Percentiles rank a stretch among this genome's conserved stretches.
phyloP scores from a whole-genome alignment of 75 land plant species.

The Picea glauca region DNA sequence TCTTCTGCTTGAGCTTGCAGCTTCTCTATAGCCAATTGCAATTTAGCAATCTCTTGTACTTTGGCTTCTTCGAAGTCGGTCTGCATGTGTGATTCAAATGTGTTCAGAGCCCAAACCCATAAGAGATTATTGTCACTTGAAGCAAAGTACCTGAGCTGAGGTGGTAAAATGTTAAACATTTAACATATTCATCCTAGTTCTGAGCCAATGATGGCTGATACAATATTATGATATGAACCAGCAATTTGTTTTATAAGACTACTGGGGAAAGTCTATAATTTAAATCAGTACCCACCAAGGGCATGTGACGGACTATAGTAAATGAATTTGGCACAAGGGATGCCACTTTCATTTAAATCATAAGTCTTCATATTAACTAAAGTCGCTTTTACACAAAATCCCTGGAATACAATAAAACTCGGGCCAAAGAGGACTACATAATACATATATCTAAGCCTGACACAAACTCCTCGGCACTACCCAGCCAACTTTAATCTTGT shows the following conservation, averaged over 20 bases:
- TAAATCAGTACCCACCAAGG: not conserved
- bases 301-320: not conserved
- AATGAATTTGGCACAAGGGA: not conserved
- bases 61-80: constrained; percentile 83
- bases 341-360: not conserved
- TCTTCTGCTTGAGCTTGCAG: constrained; percentile 53
- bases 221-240: not conserved
- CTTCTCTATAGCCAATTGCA: constrained; percentile 57
- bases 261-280: not conserved
- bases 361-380: not conserved
- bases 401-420: too few species aligned
- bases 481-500: not conserved
- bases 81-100: constrained; percentile 28
- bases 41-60: constrained; percentile 68
- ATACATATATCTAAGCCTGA: not conserved
- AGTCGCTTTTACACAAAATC: not conserved
- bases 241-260: not conserved
- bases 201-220: not conserved
- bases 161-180: not conserved
- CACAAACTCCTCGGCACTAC: not conserved
- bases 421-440: not conserved
- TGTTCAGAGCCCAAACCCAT: too few species aligned
- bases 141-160: not conserved
- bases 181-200: not conserved
- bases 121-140: not conserved